phyloP scores from a whole-genome alignment of 2,329 filamentous ascomycete genomes.

The Talaromyces albobiverticillius region DNA sequence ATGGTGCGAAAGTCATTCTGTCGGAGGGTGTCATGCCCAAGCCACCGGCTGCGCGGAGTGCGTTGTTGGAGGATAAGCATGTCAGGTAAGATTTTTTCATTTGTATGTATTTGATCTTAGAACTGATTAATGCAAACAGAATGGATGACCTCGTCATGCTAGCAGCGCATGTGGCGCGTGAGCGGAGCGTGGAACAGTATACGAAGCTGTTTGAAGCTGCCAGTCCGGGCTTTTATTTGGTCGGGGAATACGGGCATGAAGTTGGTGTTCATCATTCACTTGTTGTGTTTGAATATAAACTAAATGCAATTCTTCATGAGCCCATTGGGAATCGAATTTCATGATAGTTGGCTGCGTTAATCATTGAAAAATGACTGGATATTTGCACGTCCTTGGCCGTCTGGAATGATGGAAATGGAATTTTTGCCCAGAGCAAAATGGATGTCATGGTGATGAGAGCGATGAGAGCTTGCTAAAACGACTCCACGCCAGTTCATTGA shows the following conservation, averaged over 20 bases:
- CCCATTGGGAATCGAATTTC: too few species aligned
- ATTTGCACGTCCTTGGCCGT: too few species aligned
- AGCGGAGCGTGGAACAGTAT: constrained; percentile 5
- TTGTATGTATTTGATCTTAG: neutral
- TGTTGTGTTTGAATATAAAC: neutral
- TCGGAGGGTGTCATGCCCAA: constrained; percentile 2
- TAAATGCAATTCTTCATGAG: too few species aligned
- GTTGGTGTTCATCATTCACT: neutral
- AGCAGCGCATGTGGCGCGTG: constrained; percentile 6
- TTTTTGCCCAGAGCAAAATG: too few species aligned
- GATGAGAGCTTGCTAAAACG: too few species aligned
- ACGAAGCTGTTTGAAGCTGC: neutral
- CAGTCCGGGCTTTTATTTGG: neutral
- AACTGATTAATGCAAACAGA: neutral
- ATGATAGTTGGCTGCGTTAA: too few species aligned
- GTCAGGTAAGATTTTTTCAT: neutral
- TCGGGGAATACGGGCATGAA: neutral
- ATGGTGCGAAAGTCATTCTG: constrained; percentile 19
- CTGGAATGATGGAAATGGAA: too few species aligned
- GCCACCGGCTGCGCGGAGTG: neutral
- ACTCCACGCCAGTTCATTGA: too few species aligned
- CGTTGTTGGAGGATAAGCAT: neutral
- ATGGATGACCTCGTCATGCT: constrained; percentile 11
- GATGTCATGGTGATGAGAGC: too few species aligned
- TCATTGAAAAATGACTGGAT: too few species aligned